A percentile compares a stretch with the other conserved stretches of the same genome.
Evolutionary conservation across 2,329 filamentous ascomycete species (phyloP).

Genomic region (Talaromyces amestolkiae): DNA sequence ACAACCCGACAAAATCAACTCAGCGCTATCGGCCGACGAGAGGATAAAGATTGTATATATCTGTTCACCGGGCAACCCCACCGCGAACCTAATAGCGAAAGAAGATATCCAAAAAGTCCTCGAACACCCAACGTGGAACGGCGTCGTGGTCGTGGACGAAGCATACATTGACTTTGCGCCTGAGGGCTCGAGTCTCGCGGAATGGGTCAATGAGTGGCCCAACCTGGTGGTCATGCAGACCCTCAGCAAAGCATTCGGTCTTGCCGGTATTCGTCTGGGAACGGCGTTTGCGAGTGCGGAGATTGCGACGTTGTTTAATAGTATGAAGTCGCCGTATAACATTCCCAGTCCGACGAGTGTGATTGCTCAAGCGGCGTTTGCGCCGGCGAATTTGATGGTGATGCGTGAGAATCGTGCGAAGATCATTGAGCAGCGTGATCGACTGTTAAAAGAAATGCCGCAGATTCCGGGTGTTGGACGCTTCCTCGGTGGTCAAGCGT

Average conservation of each 20-base stretch:
- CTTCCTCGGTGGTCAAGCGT: slow-evolving; percentile 73
- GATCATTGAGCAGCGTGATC: slow-evolving; percentile 73
- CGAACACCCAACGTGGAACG: slow-evolving; percentile 90
- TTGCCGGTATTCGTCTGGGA: slow-evolving; percentile 89
- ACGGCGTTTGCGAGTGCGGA: slow-evolving; percentile 74
- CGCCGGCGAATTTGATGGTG: slow-evolving; percentile 62
- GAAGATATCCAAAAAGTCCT: slow-evolving; percentile 70
- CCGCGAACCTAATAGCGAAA: slow-evolving; percentile 74
- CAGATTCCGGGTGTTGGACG: slow-evolving; percentile 73
- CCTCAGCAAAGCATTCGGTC: slow-evolving; percentile 93
- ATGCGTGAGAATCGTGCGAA: slow-evolving; percentile 70
- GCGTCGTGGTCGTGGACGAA: slow-evolving; percentile 88
- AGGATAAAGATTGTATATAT: slow-evolving; percentile 86
- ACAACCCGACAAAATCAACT: slow-evolving; percentile 66
- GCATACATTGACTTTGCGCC: slow-evolving; percentile 94
- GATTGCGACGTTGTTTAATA: slow-evolving; percentile 80
- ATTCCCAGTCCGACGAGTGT: slow-evolving; percentile 83
- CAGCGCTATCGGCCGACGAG: slow-evolving; percentile 60
- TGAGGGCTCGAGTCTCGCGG: slow-evolving; percentile 74
- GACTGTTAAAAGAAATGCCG: slow-evolving; percentile 71
- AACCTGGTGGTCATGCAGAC: slow-evolving; percentile 99
- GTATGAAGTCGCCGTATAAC: slow-evolving; percentile 94
- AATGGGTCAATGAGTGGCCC: slow-evolving; percentile 88
- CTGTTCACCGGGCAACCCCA: slow-evolving; percentile 94
- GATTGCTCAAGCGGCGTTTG: slow-evolving; percentile 72